phyloP scores from a whole-genome alignment of 2,329 filamentous ascomycete genomes.

The Colletotrichum aenigma region DNA sequence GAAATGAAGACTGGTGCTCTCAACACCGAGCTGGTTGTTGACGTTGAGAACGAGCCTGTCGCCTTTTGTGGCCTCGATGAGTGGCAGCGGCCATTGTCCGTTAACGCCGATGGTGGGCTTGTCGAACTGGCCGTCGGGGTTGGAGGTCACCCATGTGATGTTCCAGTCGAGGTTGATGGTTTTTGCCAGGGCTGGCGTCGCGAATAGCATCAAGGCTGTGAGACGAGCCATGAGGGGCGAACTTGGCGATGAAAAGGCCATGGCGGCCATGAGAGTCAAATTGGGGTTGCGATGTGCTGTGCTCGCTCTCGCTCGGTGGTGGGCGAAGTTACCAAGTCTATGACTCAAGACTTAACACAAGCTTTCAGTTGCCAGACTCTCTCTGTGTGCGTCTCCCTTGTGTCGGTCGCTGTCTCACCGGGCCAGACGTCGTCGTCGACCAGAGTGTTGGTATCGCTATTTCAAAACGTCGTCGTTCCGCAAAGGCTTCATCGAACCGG shows the following conservation, averaged over 20 bases:
- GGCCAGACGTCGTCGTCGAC: neutral
- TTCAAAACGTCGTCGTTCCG: neutral
- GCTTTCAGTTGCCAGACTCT: neutral
- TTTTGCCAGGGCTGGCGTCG: conserved; percentile 9
- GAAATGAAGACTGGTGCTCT: conserved; percentile 59
- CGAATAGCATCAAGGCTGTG: neutral
- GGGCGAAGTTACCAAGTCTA: neutral
- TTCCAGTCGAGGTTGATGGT: conserved; percentile 63
- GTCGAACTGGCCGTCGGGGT: conserved; percentile 61
- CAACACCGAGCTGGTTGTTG: conserved; percentile 54
- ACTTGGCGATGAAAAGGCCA: neutral
- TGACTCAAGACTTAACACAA: neutral
- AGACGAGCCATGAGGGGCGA: conserved; percentile 1
- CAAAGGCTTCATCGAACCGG: conserved; percentile 2
- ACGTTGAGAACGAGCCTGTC: conserved; percentile 55
- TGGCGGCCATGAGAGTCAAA: neutral
- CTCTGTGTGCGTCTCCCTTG: neutral
- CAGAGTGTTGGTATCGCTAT: neutral
- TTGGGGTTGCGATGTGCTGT: neutral
- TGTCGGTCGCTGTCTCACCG: neutral
- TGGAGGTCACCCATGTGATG: conserved; percentile 63
- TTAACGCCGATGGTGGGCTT: conserved; percentile 70
- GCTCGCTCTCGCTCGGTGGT: neutral
- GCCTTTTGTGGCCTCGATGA: conserved; percentile 58
- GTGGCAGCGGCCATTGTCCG: conserved; percentile 66